Evolutionary conservation across 148 eudicot genomes (phyloP).

Genomic region (Silene latifolia): DNA sequence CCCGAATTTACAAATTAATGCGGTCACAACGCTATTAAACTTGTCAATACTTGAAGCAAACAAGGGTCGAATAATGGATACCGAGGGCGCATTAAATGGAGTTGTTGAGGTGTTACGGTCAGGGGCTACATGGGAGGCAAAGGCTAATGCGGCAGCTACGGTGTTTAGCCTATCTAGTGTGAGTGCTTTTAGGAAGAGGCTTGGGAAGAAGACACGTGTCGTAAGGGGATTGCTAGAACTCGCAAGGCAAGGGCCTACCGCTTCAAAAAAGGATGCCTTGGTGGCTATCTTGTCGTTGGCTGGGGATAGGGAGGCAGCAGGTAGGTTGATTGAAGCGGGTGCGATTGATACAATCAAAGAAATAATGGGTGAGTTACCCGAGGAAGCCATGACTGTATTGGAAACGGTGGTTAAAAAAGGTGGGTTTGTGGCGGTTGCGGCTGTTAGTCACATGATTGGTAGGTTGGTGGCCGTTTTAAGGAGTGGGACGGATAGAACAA

Average conservation of each 20-base stretch:
- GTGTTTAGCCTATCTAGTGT: conserved; percentile 66
- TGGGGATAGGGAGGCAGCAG: conserved; percentile 71
- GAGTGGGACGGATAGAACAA: conserved; percentile 59
- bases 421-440: conserved; percentile 57
- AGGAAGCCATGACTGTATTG: conserved; percentile 58
- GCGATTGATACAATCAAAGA: conserved; percentile 48
- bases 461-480: conserved; percentile 47
- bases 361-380: conserved; percentile 49
- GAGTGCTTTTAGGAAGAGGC: conserved; percentile 45
- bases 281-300: conserved; percentile 74
- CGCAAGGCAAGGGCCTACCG: conserved; percentile 54
- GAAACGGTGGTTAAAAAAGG: conserved; percentile 81
- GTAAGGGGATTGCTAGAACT: conserved; percentile 66
- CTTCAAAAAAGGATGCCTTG: conserved; percentile 63
- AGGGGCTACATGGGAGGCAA: conserved; percentile 91
- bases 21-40: conserved; percentile 77
- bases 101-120: conserved; percentile 63
- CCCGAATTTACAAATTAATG: conserved; percentile 64
- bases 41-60: conserved; percentile 75
- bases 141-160: conserved; percentile 89
- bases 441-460: conserved; percentile 40
- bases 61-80: conserved; percentile 70
- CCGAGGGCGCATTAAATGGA: conserved; percentile 64
- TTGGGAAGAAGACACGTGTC: conserved; percentile 70
- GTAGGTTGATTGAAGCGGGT: conserved; percentile 60